phyloP scores from a whole-genome alignment of 371 early-diverging fungal genomes.

The Choanephora cucurbitarum region DNA sequence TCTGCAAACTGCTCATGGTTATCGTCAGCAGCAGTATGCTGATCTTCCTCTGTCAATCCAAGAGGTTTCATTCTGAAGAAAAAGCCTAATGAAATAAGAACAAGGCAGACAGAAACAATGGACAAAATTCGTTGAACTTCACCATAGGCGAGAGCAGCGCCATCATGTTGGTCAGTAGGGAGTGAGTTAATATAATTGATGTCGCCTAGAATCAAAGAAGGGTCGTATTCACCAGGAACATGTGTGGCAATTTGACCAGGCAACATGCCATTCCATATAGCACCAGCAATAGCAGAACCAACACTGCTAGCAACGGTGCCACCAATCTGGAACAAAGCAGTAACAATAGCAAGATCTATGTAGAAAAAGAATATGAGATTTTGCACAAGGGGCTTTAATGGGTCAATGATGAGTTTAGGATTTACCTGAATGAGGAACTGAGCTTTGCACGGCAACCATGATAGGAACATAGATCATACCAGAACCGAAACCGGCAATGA shows the following conservation, averaged over 20 bases:
- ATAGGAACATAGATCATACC: constrained; percentile 37
- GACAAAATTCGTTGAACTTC: constrained; percentile 31
- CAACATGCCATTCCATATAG: constrained; percentile 44
- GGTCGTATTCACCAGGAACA: constrained; percentile 43
- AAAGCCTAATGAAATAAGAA: constrained; percentile 28
- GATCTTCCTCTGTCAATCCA: constrained; percentile 25
- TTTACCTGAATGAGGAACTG: constrained; percentile 39
- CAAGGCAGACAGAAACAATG: constrained; percentile 35
- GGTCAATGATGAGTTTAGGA: no score
- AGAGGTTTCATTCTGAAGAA: constrained; percentile 39
- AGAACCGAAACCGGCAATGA: constrained; percentile 41
- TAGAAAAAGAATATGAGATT: background rate
- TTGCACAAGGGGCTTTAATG: background rate
- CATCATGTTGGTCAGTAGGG: constrained; percentile 35
- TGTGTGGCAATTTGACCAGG: constrained; percentile 33
- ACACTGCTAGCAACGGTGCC: constrained; percentile 39
- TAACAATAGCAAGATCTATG: constrained; percentile 42
- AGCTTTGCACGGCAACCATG: constrained; percentile 40
- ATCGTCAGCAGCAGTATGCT: background rate
- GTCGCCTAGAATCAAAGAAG: constrained; percentile 28
- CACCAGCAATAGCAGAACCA: constrained; percentile 43
- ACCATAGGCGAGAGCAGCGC: constrained; percentile 34
- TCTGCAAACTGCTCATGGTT: constrained; percentile 10
- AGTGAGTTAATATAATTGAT: constrained; percentile 24
- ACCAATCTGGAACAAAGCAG: constrained; percentile 40